Percentiles rank a stretch among this genome's conserved stretches.
Evolutionary conservation across 2,329 filamentous ascomycete species (phyloP).

Genomic region (Alternaria conjuncta): DNA sequence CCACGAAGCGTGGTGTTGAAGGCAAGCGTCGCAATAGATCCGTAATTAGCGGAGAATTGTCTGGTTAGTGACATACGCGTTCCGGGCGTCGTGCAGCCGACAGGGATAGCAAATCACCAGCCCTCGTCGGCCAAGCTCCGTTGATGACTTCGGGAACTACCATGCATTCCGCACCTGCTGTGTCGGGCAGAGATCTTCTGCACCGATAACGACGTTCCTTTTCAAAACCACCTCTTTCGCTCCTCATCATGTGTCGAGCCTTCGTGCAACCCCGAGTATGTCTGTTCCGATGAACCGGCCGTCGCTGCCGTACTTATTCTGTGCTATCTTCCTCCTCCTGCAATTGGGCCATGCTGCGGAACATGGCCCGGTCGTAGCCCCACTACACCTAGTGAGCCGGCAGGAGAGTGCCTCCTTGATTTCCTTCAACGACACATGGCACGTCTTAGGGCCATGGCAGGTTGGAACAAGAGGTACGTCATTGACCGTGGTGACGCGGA

Average conservation of each 20-base stretch:
- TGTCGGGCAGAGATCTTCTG: conserved; percentile 1
- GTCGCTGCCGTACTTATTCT: conserved; percentile 9
- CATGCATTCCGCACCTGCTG: conserved; percentile 7
- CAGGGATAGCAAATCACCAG: conserved; percentile 19
- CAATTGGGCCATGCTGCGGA: conserved; percentile 23
- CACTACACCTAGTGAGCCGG: conserved; percentile 11
- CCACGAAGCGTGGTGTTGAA: conserved; percentile 18
- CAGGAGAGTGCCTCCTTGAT: conserved; percentile 23
- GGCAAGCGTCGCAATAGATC: conserved; percentile 24
- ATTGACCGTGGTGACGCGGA: neutral
- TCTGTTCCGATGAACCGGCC: neutral
- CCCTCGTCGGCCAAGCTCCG: conserved; percentile 20
- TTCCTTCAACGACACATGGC: conserved; percentile 52
- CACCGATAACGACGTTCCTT: neutral
- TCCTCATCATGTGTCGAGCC: neutral
- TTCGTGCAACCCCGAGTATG: conserved; percentile 1
- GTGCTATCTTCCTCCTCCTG: conserved; percentile 12
- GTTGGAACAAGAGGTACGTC: conserved; percentile 63
- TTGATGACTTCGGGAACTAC: neutral
- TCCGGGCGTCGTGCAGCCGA: conserved; percentile 27
- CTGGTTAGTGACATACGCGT: conserved; percentile 22
- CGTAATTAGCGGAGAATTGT: conserved; percentile 26
- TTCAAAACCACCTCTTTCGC: neutral
- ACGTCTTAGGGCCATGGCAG: conserved; percentile 64
- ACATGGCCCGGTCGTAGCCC: conserved; percentile 25